Percentiles rank a stretch among this genome's conserved stretches.
Evolutionary conservation across 2,329 filamentous ascomycete genomes (phyloP).

Genomic region (Albifimbria verrucaria): DNA sequence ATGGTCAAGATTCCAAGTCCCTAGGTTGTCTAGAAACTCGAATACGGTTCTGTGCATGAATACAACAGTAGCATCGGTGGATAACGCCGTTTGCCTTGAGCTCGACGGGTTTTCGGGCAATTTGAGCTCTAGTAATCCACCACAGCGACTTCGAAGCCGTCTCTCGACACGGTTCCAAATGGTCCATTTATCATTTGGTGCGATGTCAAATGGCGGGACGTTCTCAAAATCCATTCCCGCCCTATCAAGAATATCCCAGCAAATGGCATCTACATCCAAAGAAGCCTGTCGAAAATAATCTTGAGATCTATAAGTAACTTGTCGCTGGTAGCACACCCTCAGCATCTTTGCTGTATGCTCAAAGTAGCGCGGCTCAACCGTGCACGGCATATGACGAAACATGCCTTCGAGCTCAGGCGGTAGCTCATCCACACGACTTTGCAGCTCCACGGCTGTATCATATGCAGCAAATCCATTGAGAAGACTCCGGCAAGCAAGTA

Average conservation of each 20-base stretch:
- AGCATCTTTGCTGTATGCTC: slow-evolving; percentile 1
- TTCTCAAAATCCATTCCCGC: neutral
- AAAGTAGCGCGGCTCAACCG: neutral
- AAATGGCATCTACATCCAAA: neutral
- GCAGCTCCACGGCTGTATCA: neutral
- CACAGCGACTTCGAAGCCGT: neutral
- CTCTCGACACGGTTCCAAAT: neutral
- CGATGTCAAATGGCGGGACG: neutral
- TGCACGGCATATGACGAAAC: slow-evolving; percentile 4
- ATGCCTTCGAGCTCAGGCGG: slow-evolving; percentile 5
- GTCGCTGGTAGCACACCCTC: neutral
- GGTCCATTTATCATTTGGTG: too few species aligned
- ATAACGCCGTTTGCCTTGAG: neutral
- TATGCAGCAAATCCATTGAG: slow-evolving; percentile 1
- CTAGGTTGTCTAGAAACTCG: neutral
- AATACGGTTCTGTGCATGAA: slow-evolving; percentile 1
- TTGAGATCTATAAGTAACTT: neutral
- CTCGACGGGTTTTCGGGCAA: neutral
- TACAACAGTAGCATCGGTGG: neutral
- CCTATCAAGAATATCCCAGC: neutral
- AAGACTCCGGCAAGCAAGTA: slow-evolving; percentile 5
- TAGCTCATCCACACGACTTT: slow-evolving; percentile 1
- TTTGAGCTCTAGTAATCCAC: neutral
- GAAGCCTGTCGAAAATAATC: too few species aligned
- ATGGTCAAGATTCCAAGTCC: neutral